A percentile compares a stretch with the other conserved stretches of the same genome.
Conservation (phyloP, 768 basidiomycete genomes). For the Leucogyrophana mollusca region DNA sequence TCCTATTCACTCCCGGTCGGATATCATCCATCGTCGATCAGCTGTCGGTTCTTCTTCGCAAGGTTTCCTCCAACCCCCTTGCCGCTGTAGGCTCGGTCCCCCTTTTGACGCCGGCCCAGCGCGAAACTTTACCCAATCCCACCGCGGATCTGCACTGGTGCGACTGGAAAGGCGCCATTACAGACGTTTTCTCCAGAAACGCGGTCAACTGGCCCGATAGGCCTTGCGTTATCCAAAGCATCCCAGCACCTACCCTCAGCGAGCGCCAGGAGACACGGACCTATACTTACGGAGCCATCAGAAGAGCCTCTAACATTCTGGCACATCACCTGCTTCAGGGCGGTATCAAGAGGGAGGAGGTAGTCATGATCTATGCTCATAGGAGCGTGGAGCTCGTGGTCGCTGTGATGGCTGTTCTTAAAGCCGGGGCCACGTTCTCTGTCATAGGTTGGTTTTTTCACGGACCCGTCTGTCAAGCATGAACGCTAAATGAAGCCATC, state of each 20-base stretch:
- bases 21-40: slow-evolving; percentile 83
- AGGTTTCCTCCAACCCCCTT: slow-evolving; percentile 65
- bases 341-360: slow-evolving; percentile 89
- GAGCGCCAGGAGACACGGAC: slow-evolving; percentile 51
- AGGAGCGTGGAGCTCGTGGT: slow-evolving; percentile 95
- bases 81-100: slow-evolving; percentile 77
- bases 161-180: slow-evolving; percentile 96
- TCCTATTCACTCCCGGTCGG: slow-evolving; percentile 80
- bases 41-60: slow-evolving; percentile 73
- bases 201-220: slow-evolving; percentile 76
- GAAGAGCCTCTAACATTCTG: slow-evolving; percentile 82
- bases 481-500: not conserved
- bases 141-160: slow-evolving; percentile 93
- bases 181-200: slow-evolving; percentile 90
- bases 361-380: slow-evolving; percentile 97
- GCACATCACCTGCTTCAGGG: slow-evolving; percentile 85
- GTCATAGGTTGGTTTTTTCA: slow-evolving; percentile 74
- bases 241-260: slow-evolving; percentile 38
- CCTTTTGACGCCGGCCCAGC: slow-evolving; percentile 72
- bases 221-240: slow-evolving; percentile 85
- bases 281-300: slow-evolving; percentile 81
- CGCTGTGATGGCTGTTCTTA: slow-evolving; percentile 94
- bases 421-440: slow-evolving; percentile 94
- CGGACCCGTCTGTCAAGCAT: slow-evolving; percentile 1
- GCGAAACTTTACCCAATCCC: slow-evolving; percentile 73